Evolutionary conservation across 179 eudicot species (phyloP), one percentile per base, ranked within the genome.

Genomic region (Heliamphora pulchella): DNA sequence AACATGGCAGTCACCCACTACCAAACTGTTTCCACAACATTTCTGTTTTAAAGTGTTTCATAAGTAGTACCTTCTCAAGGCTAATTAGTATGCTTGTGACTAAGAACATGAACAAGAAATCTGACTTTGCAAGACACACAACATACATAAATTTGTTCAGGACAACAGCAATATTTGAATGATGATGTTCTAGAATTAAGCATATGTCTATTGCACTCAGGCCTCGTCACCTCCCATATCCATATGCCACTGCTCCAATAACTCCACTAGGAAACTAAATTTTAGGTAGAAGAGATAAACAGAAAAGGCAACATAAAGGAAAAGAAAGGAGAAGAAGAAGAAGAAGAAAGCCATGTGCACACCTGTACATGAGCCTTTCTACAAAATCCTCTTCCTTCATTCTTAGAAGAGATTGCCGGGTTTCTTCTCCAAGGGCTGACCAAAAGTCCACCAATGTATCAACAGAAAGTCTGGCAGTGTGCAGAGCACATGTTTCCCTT

Each of bases 361-460:
- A 94, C 98, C 98, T 90, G 83, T 88, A 94, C 94, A 91, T 91
- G 51, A 94, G 97, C 83, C 97, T 91, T 82, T 94, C 98, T 61
- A 92, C 88, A 77, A 96, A 96, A 89, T 96, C 99, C 70, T 94
- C 99, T 84, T 96, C 99, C 82, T 96, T 96, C 98, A 96, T 92
- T 86, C 89, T 91, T 71, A 96, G 82, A 82, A 96, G 92, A 82
- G 98, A 96, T 66, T 84, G 91, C 11, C 90, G 93, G 44, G 97
- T 94, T 87, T 96, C 99, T 79, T 94, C 99, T 77, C 98, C 98
- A 75, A 96, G 97, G 17, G 99, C 97, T 7, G 97, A 92, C 99
- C 99, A 96, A 81, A 96, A 96, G 84, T 94, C 98, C 57, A 96
- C 95, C 91, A 96, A 87, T 53, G 97, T 94, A 82, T 94, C 97